Percentiles rank a stretch among this genome's conserved stretches.
Evolutionary conservation across 768 basidiomycete species (phyloP).

Genomic region (Solioccasus polychromus): DNA sequence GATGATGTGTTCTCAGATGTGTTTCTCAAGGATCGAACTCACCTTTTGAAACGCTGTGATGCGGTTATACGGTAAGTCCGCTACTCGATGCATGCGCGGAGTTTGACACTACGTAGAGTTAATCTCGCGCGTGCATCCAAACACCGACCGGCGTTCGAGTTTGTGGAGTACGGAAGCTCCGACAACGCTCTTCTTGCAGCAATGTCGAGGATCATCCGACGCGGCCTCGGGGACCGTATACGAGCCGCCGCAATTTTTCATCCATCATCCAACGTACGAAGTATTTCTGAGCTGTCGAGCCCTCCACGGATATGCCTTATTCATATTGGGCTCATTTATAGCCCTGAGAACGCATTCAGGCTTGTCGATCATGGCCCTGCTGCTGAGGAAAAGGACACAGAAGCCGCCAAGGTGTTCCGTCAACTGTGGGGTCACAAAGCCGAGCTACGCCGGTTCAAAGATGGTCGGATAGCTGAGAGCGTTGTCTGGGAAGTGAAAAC

Average conservation of each 20-base stretch:
- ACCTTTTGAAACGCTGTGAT: constrained; percentile 70
- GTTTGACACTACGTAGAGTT: constrained; percentile 41
- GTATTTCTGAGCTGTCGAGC: constrained; percentile 54
- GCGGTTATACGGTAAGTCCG: constrained; percentile 55
- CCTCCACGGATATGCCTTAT: constrained; percentile 47
- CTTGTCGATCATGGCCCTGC: constrained; percentile 92
- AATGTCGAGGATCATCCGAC: constrained; percentile 48
- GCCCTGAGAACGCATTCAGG: constrained; percentile 69
- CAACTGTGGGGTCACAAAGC: constrained; percentile 91
- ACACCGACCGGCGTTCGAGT: constrained; percentile 39
- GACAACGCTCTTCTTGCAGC: constrained; percentile 53
- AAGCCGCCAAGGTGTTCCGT: constrained; percentile 60
- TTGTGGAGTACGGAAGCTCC: constrained; percentile 55
- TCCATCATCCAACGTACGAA: constrained; percentile 42
- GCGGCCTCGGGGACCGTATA: constrained; percentile 72
- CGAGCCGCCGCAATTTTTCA: constrained; percentile 63
- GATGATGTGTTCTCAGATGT: constrained; percentile 66
- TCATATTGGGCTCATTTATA: constrained; percentile 73
- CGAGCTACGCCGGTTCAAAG: constrained; percentile 92
- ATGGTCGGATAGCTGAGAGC: constrained; percentile 87
- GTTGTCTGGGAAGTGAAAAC: constrained; percentile 95
- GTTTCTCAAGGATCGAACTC: constrained; percentile 71
- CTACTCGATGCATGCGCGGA: not conserved
- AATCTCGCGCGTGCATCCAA: constrained; percentile 40
- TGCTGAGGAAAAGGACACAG: constrained; percentile 56